phyloP scores from a whole-genome alignment of 176 grass and related monocot genomes.

The Lolium rigidum region DNA sequence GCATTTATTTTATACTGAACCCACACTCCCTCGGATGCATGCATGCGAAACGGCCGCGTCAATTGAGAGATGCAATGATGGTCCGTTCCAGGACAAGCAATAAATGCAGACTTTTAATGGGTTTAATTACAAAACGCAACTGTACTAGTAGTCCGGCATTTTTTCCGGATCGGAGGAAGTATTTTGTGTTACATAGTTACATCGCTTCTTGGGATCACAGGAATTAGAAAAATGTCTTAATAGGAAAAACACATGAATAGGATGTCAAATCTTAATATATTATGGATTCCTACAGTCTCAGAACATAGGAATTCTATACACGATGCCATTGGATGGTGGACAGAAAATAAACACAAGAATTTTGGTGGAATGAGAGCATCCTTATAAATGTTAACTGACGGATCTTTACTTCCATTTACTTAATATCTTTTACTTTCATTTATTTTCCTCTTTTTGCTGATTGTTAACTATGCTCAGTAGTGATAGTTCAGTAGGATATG shows the following conservation, averaged over 20 bases:
- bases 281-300: background rate
- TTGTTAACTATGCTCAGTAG: slow-evolving; percentile 12
- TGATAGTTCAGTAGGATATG: slow-evolving; percentile 26
- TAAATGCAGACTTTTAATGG: too few species aligned
- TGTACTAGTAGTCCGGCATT: too few species aligned
- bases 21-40: too few species aligned
- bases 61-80: too few species aligned
- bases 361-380: background rate
- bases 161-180: too few species aligned
- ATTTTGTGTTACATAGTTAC: background rate
- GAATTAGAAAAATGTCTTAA: background rate
- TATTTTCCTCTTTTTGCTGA: background rate
- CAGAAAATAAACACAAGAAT: background rate
- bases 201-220: background rate
- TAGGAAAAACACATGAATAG: slow-evolving; percentile 1
- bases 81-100: too few species aligned
- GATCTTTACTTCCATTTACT: slow-evolving; percentile 4
- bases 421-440: slow-evolving; percentile 17
- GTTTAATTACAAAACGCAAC: too few species aligned
- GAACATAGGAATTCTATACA: background rate
- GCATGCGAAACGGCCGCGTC: too few species aligned
- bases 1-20: too few species aligned
- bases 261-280: background rate
- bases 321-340: background rate
- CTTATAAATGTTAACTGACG: slow-evolving; percentile 22